Base-by-base conservation (phyloP, 345 rosid species). In the Lumnitzera littorea region DNA sequence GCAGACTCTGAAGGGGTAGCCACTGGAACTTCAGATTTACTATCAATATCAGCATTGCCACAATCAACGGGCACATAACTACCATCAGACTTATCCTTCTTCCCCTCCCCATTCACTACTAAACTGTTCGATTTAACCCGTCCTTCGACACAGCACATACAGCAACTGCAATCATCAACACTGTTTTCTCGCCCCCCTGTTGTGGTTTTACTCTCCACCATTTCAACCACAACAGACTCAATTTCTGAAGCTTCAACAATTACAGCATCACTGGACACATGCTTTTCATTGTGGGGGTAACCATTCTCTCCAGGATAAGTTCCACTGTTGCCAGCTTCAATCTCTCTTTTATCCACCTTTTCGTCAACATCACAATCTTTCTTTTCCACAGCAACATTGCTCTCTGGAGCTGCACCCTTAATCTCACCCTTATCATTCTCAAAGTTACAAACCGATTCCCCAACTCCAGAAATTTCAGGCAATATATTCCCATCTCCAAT, bases 1-100 rank as follows among this genome's bases (percentile, higher is more conserved):
- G 73, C 36, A 72, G 82, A 70, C 77, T 83, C 57, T 70, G 70
- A 51, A 20, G 20, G 20, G 20, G 20, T 20, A 20, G 20, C 20
- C 20, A 20, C 0, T 20, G 0, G 20, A 20, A 20, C 20, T 20
- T 20, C 20, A 20, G 20, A 20, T 20, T 48, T 56, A 51, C 58
- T 47, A 27, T 36, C 41, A 24, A 23, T 11, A 25, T 53, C 68
- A 14, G 60, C 72, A 53, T 68, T 81, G 25, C 66, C 73, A 13
- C 72, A 79, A 55, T 65, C 66, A 17, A 80, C 68, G 60, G 76
- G 72, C 61, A 74, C 85, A 43, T 74, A 76, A 53, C 75, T 64
- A 58, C 66, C 73, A 51, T 75, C 80, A 2, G 70, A 5, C 43
- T 9, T 48, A 43, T 77, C 85, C 60, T 72, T 78, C 61, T 72